Conservation (phyloP, 1,284 basidiomycete genomes). For the Microbotryum saponariae region DNA sequence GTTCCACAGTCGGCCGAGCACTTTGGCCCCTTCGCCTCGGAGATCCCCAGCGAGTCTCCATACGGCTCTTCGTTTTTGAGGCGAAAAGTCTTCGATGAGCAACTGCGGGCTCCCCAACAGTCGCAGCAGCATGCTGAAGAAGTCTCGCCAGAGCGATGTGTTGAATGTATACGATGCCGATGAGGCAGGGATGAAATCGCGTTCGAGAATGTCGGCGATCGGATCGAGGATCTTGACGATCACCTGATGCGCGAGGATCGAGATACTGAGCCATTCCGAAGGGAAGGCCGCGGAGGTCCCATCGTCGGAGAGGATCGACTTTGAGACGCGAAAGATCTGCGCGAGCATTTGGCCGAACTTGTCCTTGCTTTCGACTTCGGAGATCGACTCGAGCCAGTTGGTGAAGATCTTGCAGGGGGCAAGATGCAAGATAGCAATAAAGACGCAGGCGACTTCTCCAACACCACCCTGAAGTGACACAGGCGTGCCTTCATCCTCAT, state of each 20-base stretch:
- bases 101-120: slow-evolving; percentile 82
- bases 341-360: slow-evolving; percentile 63
- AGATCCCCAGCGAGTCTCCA: slow-evolving; percentile 95
- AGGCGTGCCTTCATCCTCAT: slow-evolving; percentile 43
- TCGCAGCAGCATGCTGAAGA: slow-evolving; percentile 72
- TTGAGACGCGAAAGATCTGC: slow-evolving; percentile 71
- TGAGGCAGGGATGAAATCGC: slow-evolving; percentile 69
- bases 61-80: slow-evolving; percentile 72
- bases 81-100: slow-evolving; percentile 86
- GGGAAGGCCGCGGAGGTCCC: slow-evolving; percentile 58
- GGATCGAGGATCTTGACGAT: slow-evolving; percentile 82
- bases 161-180: slow-evolving; percentile 60
- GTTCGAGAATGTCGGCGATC: slow-evolving; percentile 65
- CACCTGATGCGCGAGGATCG: slow-evolving; percentile 79
- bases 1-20: slow-evolving; percentile 77
- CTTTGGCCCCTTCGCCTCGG: slow-evolving; percentile 80
- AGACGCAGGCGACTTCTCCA: slow-evolving; percentile 77
- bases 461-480: slow-evolving; percentile 54
- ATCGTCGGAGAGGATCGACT: slow-evolving; percentile 75
- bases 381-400: slow-evolving; percentile 65
- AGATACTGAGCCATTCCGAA: slow-evolving; percentile 83
- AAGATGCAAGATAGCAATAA: slow-evolving; percentile 72
- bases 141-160: slow-evolving; percentile 68
- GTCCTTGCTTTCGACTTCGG: slow-evolving; percentile 80
- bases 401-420: slow-evolving; percentile 69